Conservation (phyloP, 352 stramenopile species). For the Globisporangium yorkense region DNA sequence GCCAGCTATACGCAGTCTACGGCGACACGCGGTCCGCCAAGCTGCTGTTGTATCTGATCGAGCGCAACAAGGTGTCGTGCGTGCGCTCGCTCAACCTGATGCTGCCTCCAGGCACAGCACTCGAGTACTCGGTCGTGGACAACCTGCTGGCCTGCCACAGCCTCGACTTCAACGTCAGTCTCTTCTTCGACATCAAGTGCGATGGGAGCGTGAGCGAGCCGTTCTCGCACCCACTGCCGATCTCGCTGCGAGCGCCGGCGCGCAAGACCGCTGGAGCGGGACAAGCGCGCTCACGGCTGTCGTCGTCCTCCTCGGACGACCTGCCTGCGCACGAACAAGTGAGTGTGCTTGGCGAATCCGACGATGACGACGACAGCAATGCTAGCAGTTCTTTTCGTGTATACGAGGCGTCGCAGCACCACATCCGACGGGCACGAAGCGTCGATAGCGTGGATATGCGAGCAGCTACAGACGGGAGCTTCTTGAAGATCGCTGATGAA, state of each 20-base stretch:
- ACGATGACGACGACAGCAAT: not conserved
- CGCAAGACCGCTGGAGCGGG: not conserved
- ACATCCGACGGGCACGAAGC: slow-evolving; percentile 18
- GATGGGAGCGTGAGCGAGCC: slow-evolving; percentile 48
- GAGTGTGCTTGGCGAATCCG: not conserved
- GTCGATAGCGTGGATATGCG: slow-evolving; percentile 17
- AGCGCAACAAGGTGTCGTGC: slow-evolving; percentile 55
- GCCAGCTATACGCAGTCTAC: slow-evolving; percentile 59
- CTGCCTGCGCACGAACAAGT: not conserved
- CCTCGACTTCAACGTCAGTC: slow-evolving; percentile 68
- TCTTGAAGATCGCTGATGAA: not conserved
- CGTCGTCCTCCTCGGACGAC: slow-evolving; percentile 7
- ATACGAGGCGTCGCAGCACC: not conserved
- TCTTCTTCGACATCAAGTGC: slow-evolving; percentile 79
- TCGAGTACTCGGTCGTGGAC: slow-evolving; percentile 77
- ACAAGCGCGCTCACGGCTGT: not conserved
- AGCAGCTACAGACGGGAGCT: not conserved
- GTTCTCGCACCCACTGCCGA: slow-evolving; percentile 66
- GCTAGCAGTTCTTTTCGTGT: not conserved
- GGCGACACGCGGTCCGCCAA: slow-evolving; percentile 47
- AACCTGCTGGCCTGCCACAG: slow-evolving; percentile 81
- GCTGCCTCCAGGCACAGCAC: slow-evolving; percentile 43
- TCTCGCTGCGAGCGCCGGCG: slow-evolving; percentile 34
- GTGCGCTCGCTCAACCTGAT: slow-evolving; percentile 70
- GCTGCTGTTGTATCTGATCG: slow-evolving; percentile 69